These are phyloP conservation scores for Aristolochia fimbriata DNA, from an alignment of 164 flowering plant genomes.

Conservation along the genomic window DNA sequence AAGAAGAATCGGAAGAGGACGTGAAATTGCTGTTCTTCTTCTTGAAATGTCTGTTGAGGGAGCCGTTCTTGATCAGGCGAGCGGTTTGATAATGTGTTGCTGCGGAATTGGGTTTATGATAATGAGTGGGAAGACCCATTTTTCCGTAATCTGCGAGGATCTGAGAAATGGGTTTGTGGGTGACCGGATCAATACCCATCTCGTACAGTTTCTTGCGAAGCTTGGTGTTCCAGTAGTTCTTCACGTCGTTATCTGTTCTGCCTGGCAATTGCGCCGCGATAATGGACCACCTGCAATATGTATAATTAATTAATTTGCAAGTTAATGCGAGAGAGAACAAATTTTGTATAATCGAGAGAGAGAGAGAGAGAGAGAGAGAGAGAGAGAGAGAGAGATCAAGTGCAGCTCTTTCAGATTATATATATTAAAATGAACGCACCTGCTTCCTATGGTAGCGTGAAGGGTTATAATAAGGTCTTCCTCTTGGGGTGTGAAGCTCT, in stretches of 20 bases:
- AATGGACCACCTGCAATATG: conserved; percentile 63
- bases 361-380: too few species aligned
- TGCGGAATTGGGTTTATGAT: neutral
- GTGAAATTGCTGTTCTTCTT: too few species aligned
- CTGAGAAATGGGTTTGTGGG: conserved; percentile 24
- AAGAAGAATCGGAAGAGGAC: too few species aligned
- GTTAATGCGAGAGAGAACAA: too few species aligned
- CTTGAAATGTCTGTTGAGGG: conserved; percentile 2
- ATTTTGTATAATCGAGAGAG: too few species aligned
- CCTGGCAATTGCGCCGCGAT: conserved; percentile 67
- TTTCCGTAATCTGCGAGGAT: conserved; percentile 2
- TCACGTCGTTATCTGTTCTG: conserved; percentile 65
- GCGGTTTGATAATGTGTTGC: neutral
- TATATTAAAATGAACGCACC: conserved; percentile 28
- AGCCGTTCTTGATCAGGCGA: neutral
- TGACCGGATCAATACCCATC: conserved; percentile 71
- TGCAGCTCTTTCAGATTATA: too few species aligned
- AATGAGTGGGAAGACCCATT: neutral
- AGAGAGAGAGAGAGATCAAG: too few species aligned
- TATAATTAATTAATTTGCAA: too few species aligned
- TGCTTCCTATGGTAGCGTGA: conserved; percentile 55
- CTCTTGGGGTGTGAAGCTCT: conserved; percentile 54
- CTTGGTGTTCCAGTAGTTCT: conserved; percentile 76
- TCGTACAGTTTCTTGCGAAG: conserved; percentile 47
- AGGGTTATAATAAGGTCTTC: conserved; percentile 60